These are phyloP conservation scores for Mycena galopus DNA, from an alignment of 768 basidiomycete species.

Conservation along the genomic window DNA sequence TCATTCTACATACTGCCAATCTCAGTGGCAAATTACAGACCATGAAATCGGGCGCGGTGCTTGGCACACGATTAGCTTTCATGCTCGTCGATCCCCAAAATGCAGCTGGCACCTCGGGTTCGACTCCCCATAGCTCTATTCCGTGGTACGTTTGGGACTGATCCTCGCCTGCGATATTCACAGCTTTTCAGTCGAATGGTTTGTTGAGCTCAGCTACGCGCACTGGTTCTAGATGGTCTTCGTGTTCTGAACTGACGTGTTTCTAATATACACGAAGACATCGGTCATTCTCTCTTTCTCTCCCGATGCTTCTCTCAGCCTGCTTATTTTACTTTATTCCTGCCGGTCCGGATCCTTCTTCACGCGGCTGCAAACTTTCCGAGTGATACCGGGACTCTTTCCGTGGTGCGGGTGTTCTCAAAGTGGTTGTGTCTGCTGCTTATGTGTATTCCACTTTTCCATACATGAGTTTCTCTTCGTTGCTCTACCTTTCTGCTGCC, in stretches of 20 bases:
- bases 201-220: neutral
- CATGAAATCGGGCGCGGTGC: too few species aligned
- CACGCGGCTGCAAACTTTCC: neutral
- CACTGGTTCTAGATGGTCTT: neutral
- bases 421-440: neutral
- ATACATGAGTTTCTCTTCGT: neutral
- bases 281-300: neutral
- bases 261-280: neutral
- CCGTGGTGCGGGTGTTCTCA: neutral
- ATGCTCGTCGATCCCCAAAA: too few species aligned
- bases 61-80: too few species aligned
- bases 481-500: neutral
- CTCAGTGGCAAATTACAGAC: too few species aligned
- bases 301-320: neutral
- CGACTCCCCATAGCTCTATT: too few species aligned
- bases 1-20: too few species aligned
- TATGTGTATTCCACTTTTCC: neutral
- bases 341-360: neutral
- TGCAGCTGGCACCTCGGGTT: too few species aligned
- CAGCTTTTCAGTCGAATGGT: neutral
- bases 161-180: neutral
- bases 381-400: neutral
- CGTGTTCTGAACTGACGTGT: neutral
- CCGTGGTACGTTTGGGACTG: too few species aligned
- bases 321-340: neutral